Base-by-base conservation (phyloP, 257 asterid genomes). In the Pogostemon cablin region DNA sequence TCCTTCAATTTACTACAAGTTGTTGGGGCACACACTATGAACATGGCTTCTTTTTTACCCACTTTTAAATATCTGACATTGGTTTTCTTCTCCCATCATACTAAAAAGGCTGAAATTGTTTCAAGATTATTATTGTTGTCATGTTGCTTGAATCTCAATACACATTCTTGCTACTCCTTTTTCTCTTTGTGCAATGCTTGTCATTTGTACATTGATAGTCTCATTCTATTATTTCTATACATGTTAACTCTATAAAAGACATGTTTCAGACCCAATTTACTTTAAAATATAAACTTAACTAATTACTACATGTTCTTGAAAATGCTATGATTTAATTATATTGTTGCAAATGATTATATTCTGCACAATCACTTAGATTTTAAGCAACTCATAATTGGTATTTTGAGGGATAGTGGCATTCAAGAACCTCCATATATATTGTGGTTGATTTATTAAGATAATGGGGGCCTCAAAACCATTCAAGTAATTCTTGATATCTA, bases 401-500 rank as follows among this genome's bases (percentile, higher is more conserved):
- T 41, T 60, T 42, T 9, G 9, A 34, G 57, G 32, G 66, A 52
- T 32, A 39, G 55, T 63, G 57, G 62, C 56, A 54, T 57, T 62
- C 72, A 61, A 52, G 66, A 68, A 68, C 63, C 69, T 9, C 34
- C 65, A 62, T 57, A 5, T 15, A 66, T 50, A 50, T 54, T 15
- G 40, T 69, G 34, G 46, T 66, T 66, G 42, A 65, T 65, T 9
- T 12, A 53, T 53, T 39, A 46, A 43, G 57, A 37, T 6, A 65
- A 50, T 48, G 71, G 68, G 68, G 63, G 40, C 61, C 77, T 67
- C 61, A 60, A 32, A 61, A 38, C 47, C 43, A 61, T 67, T 68
- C 68, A 39, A 73, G 48, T 58, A 65, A 57, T 65, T 46, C 77
- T 72, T 67, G 62, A 59, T 3, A 52, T 76, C 43, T 37, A 65